Evolutionary conservation across 2,329 filamentous ascomycete genomes (phyloP).

Genomic region (Juglanconis oblonga): DNA sequence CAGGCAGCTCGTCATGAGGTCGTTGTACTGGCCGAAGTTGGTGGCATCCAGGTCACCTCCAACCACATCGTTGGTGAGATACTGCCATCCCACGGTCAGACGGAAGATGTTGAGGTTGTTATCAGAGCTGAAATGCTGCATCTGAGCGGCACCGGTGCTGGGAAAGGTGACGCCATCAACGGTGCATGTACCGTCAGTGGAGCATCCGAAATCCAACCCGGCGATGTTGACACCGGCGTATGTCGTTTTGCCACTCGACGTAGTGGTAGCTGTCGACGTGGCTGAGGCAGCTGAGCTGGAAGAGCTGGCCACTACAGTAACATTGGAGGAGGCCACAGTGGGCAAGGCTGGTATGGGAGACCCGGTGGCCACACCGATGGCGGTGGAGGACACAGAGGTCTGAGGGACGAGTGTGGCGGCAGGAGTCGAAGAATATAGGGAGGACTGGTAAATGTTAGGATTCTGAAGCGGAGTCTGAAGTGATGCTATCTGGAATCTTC

Average conservation of each 20-base stretch:
- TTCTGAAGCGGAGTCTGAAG: too few relatives aligned
- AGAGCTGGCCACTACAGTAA: neutral
- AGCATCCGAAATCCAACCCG: constrained; percentile 47
- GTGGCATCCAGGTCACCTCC: constrained; percentile 39
- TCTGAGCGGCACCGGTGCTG: constrained; percentile 38
- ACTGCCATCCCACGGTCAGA: constrained; percentile 53
- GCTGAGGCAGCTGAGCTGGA: neutral
- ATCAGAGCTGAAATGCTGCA: constrained; percentile 54
- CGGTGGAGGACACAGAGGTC: neutral
- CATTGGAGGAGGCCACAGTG: neutral
- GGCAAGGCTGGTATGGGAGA: neutral
- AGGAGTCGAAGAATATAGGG: neutral
- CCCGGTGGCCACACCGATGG: neutral
- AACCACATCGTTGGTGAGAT: constrained; percentile 40
- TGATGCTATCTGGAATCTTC: too few relatives aligned
- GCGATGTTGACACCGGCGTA: constrained; percentile 39
- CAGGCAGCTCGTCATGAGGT: constrained; percentile 47
- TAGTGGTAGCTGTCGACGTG: neutral
- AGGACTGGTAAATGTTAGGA: neutral
- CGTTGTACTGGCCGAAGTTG: constrained; percentile 45
- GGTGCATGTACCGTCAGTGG: constrained; percentile 37
- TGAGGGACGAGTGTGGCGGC: neutral
- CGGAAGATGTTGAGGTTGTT: constrained; percentile 56
- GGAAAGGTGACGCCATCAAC: constrained; percentile 21
- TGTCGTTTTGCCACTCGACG: constrained; percentile 1